A percentile compares a stretch with the other conserved stretches of the same genome.
Conservation (phyloP, 2,329 filamentous ascomycete species). For the Phaeosphaeria sp. region DNA sequence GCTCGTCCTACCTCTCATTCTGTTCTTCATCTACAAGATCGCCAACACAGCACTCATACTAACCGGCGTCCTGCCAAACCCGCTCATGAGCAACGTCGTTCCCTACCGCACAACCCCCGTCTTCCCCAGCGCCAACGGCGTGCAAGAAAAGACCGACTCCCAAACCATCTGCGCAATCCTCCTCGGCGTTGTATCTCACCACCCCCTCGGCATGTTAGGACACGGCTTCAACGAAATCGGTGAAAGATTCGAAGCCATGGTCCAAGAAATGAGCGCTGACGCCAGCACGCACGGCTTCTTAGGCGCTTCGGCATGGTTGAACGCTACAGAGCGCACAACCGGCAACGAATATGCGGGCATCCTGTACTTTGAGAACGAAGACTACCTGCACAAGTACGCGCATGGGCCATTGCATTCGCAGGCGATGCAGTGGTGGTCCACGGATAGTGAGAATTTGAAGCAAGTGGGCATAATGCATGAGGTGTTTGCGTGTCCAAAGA, state of each 20-base stretch:
- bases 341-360: slow-evolving; percentile 12
- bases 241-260: slow-evolving; percentile 8
- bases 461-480: slow-evolving; percentile 20
- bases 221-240: slow-evolving; percentile 13
- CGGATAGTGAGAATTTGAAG: slow-evolving; percentile 6
- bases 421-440: slow-evolving; percentile 13
- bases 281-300: slow-evolving; percentile 8
- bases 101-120: slow-evolving; percentile 2
- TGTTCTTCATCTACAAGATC: slow-evolving; percentile 13
- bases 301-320: slow-evolving; percentile 9
- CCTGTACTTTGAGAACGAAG: slow-evolving; percentile 17
- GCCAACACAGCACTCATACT: slow-evolving; percentile 2
- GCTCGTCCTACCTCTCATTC: slow-evolving; percentile 10
- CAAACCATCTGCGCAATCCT: slow-evolving; percentile 14
- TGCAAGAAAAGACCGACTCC: slow-evolving; percentile 1
- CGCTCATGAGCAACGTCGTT: slow-evolving; percentile 3
- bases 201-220: slow-evolving; percentile 16
- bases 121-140: slow-evolving; percentile 10
- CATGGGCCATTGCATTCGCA: slow-evolving; percentile 11
- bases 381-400: slow-evolving; percentile 13
- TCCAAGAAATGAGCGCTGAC: not conserved
- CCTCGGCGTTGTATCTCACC: slow-evolving; percentile 10
- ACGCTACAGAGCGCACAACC: slow-evolving; percentile 4
- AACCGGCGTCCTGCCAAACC: slow-evolving; percentile 3
- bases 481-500: slow-evolving; percentile 15